Percentiles rank a stretch among this genome's conserved stretches.
Evolutionary conservation across 2,329 filamentous ascomycete genomes (phyloP).

Genomic region (Orbilia javanica): DNA sequence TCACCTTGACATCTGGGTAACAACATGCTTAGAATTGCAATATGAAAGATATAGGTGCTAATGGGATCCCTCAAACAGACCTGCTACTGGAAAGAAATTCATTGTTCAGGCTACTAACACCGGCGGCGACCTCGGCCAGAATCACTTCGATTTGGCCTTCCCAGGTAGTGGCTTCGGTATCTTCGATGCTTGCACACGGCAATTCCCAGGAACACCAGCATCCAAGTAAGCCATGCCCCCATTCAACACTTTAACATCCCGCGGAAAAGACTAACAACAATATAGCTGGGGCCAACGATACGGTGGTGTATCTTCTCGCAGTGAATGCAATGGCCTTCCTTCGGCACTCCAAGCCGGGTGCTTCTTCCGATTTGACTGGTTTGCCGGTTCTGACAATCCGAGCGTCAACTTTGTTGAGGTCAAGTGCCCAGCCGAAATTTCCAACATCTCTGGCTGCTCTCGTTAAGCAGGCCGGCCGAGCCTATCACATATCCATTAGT

Average conservation of each 20-base stretch:
- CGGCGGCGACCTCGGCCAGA: slow-evolving; percentile 70
- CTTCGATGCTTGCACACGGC: slow-evolving; percentile 69
- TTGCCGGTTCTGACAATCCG: slow-evolving; percentile 72
- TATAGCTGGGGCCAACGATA: slow-evolving; percentile 72
- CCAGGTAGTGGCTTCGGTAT: slow-evolving; percentile 69
- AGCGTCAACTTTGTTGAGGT: slow-evolving; percentile 71
- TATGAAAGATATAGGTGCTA: not conserved
- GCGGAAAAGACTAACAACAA: slow-evolving; percentile 62
- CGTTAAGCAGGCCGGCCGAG: slow-evolving; percentile 20
- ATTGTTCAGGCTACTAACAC: slow-evolving; percentile 76
- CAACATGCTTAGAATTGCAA: not conserved
- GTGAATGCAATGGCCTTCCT: slow-evolving; percentile 71
- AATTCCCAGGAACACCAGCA: slow-evolving; percentile 65
- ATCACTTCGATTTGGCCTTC: slow-evolving; percentile 71
- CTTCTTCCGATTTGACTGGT: slow-evolving; percentile 76
- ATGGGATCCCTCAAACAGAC: slow-evolving; percentile 64
- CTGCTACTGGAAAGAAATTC: slow-evolving; percentile 73
- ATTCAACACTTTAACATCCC: not conserved
- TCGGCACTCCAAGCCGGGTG: slow-evolving; percentile 71
- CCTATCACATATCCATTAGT: not conserved
- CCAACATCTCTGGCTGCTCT: slow-evolving; percentile 48
- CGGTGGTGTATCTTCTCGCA: slow-evolving; percentile 70
- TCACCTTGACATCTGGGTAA: slow-evolving; percentile 70
- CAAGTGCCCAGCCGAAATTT: slow-evolving; percentile 69
- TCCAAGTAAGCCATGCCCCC: slow-evolving; percentile 39